Conservation (phyloP, 495 filamentous ascomycete species). For the Neurospora terricola region DNA sequence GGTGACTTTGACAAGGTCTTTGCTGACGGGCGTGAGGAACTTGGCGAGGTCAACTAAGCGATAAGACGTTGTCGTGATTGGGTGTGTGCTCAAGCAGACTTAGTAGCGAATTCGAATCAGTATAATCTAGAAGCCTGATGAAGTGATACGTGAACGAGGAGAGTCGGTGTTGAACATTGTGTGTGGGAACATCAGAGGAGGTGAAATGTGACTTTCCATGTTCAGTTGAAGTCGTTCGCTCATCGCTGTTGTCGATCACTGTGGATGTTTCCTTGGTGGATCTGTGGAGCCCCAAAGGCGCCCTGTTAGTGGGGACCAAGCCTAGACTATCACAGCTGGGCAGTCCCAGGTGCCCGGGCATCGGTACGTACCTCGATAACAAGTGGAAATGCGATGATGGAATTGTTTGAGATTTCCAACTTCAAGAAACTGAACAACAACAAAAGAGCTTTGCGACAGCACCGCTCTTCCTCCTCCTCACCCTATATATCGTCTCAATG, state of each 20-base stretch:
- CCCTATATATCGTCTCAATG: constrained; percentile 7
- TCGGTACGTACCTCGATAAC: neutral
- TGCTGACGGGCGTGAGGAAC: constrained; percentile 33
- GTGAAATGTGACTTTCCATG: neutral
- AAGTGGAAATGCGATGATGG: neutral
- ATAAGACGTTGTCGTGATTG: constrained; percentile 9
- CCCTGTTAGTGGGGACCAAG: neutral
- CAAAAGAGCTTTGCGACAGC: neutral
- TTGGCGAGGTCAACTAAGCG: constrained; percentile 17
- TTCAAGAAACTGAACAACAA: neutral
- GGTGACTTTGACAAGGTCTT: constrained; percentile 51
- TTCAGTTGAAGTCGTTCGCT: neutral
- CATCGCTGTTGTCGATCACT: neutral
- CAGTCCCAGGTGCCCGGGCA: neutral
- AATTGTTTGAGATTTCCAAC: neutral
- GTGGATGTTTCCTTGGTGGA: neutral
- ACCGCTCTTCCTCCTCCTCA: neutral
- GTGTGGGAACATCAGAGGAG: neutral
- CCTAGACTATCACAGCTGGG: neutral
- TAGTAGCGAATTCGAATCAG: neutral
- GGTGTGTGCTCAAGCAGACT: constrained; percentile 2
- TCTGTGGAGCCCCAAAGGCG: neutral
- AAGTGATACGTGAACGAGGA: neutral
- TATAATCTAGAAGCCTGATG: neutral
- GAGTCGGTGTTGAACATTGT: neutral